These are phyloP conservation scores for Coemansia sp. DNA, from an alignment of 192 early-diverging fungal species.

Conservation along the genomic window DNA sequence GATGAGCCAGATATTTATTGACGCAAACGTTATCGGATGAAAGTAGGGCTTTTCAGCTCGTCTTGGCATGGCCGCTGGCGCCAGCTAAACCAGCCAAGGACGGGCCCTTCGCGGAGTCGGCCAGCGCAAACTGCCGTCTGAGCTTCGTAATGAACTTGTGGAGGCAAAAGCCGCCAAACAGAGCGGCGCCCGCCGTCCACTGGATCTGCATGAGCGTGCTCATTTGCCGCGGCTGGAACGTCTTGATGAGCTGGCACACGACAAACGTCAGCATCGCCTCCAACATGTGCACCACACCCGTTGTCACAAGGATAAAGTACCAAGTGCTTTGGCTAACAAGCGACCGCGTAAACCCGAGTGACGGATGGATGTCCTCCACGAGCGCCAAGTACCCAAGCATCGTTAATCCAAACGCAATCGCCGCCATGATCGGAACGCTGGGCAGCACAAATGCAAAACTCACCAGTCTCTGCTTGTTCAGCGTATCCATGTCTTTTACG, in stretches of 20 bases:
- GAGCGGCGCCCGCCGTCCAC: constrained; percentile 36
- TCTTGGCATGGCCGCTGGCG: not conserved
- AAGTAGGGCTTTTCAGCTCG: not conserved
- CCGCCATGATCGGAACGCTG: constrained; percentile 5
- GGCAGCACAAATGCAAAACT: constrained; percentile 29
- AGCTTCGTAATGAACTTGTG: constrained; percentile 25
- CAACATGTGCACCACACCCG: constrained; percentile 12
- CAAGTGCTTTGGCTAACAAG: constrained; percentile 18
- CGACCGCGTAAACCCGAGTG: constrained; percentile 13
- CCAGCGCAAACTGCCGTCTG: constrained; percentile 32
- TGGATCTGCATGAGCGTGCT: constrained; percentile 25
- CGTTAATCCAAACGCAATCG: constrained; percentile 8
- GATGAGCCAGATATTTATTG: too few species aligned
- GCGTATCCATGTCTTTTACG: constrained; percentile 14
- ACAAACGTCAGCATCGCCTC: constrained; percentile 24
- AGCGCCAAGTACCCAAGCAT: constrained; percentile 17
- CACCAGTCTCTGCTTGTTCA: constrained; percentile 23
- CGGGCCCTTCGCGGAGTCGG: constrained; percentile 15
- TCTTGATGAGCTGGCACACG: constrained; percentile 43
- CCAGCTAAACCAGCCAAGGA: not conserved
- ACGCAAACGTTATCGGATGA: too few species aligned
- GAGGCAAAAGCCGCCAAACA: constrained; percentile 38
- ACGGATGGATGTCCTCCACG: constrained; percentile 14
- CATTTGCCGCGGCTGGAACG: constrained; percentile 50
- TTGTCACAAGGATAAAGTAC: constrained; percentile 27